Evolutionary conservation across 1,139 yeast genomes (phyloP).

Genomic region (Hansenula anomala): DNA sequence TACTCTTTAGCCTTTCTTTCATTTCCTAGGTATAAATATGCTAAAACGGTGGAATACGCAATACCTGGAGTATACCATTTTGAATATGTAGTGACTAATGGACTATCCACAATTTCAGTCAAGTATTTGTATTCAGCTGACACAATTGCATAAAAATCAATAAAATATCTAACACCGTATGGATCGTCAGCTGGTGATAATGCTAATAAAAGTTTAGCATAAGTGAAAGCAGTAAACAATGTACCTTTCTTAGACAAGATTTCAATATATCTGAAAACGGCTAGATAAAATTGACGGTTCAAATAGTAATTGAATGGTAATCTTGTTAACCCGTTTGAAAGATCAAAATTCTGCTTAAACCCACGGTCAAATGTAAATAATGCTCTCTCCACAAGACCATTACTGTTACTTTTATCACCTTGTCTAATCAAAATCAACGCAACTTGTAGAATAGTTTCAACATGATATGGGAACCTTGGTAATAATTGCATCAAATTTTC

Average conservation of each 20-base stretch:
- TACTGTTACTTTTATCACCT: constrained; percentile 69
- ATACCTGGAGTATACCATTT: constrained; percentile 76
- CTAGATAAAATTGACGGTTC: constrained; percentile 73
- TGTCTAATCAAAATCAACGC: constrained; percentile 73
- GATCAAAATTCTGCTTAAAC: constrained; percentile 41
- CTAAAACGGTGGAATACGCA: constrained; percentile 62
- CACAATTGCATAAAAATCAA: constrained; percentile 73
- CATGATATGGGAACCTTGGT: constrained; percentile 65
- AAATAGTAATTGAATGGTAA: constrained; percentile 72
- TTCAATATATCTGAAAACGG: constrained; percentile 67
- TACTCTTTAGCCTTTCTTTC: constrained; percentile 40
- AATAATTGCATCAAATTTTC: constrained; percentile 56
- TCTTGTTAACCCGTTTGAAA: constrained; percentile 57
- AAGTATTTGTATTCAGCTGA: constrained; percentile 63
- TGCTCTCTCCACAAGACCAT: constrained; percentile 71
- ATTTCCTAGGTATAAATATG: constrained; percentile 38
- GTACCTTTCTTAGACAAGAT: constrained; percentile 76
- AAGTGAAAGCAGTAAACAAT: constrained; percentile 69
- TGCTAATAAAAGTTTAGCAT: constrained; percentile 64
- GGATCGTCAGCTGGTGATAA: constrained; percentile 81
- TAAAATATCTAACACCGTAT: constrained; percentile 73
- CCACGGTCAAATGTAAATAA: constrained; percentile 75
- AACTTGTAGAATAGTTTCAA: constrained; percentile 74
- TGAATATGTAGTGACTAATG: constrained; percentile 50
- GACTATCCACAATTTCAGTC: constrained; percentile 48